Evolutionary conservation across 164 flowering plant species (phyloP), one percentile per base, ranked within the genome.

Genomic region (Vitis rupestris): DNA sequence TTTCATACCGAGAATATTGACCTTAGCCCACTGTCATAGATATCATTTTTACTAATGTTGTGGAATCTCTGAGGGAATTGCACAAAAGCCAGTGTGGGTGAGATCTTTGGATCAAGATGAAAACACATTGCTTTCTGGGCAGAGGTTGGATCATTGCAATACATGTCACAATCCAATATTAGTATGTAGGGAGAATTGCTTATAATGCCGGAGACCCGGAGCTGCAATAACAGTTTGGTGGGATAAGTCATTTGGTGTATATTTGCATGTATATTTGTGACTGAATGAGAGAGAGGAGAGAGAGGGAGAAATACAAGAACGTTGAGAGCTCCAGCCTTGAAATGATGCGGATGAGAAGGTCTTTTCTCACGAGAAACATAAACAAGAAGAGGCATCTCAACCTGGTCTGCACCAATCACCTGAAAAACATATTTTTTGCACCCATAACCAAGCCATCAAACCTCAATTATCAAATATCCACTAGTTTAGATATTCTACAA

Each of bases 281-380:
- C 7, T 31, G 44, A 31, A 2, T 31, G 44, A 31, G 44, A 31
- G 7, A 31, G 44, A 31, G 44, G 7, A 6, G 7, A 6, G 7
- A 23, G 54, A 65, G 15, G 59, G 57, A 55, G 29, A 30, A n/a
- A 3, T 82, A 87, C 89, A 53, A 87, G 85, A 51, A 66, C 82
- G 14, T 87, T 87, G 3, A 85, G 77, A 7, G 89, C 87, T 63
- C 91, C 91, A 12, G 87, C 88, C 74, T 87, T 87, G 78, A 85
- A 85, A 71, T 81, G 71, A 70, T 85, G 87, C 0, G 82, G 82
- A 61, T 77, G 76, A 27, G 71, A 48, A 3, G 80, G 73, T 52
- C 78, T 82, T 72, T 82, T 87, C 74, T 87, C 89, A 0, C 91
- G 76, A 59, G 87, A 64, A 19, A 87, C 82, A 61, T 87, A 87